Base-by-base conservation (phyloP, 2,329 filamentous ascomycete genomes). In the Fusarium oxysporum region DNA sequence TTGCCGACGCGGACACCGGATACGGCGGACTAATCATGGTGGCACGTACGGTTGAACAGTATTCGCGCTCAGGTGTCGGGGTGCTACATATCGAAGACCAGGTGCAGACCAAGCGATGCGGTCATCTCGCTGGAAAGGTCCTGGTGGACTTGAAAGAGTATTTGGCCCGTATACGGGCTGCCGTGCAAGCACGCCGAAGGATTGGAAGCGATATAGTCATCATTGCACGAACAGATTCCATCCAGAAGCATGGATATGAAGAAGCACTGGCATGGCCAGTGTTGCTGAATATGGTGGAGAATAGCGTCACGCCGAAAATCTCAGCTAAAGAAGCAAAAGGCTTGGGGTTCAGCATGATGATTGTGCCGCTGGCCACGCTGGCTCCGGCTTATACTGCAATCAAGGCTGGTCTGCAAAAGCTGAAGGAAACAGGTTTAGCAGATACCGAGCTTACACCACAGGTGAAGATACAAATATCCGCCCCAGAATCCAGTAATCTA, bases 11-110 rank as follows among this genome's bases (percentile, higher is more conserved):
- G 16, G 48, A 61, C 23, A 61, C 58, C 19, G 48, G 58, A 9
- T 61, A 61, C 48, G 58, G 58, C 14, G 48, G 48, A 14, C 58
- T 48, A 28, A 61, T 56, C 9, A 56, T 61, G 48, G 58, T 61
- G 37, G 58, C 58, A 16, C 58, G 58, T 33, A 56, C 48, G 25
- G 48, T 61, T 40, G 58, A 61, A 33, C 48, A 61, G 9, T 61
- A 61, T 40, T 61, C 58, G 13, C 48, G 58, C 30, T 43, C 58
- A 43, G 58, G 58, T 56, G 48, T 61, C 25, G 58, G 47, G 17
- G 58, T 37, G 30, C 47, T 60, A 41, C 45, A 60, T 51, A 41
- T 60, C 9, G 57, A 60, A 14, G 57, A 60, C n/a, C 47, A 60
- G 19, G 48, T 60, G 10, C 57, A 55, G 23, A 56, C 57, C 28